phyloP scores from a whole-genome alignment of 129 eudicot species.

The Oenanthe sinensis region DNA sequence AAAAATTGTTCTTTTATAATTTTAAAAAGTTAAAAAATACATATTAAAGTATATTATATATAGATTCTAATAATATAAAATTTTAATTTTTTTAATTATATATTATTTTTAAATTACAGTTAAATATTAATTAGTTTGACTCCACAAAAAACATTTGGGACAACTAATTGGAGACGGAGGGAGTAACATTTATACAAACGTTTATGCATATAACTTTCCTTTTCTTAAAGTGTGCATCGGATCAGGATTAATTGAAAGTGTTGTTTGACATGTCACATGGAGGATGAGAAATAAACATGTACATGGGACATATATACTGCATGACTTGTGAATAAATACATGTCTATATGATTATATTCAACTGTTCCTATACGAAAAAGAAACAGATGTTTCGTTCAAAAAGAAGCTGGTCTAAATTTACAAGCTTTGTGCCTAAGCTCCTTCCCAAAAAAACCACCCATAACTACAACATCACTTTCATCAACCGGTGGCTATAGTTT shows the following conservation, averaged over 20 bases:
- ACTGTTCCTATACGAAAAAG: slow-evolving; percentile 1
- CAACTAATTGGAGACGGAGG: too few species aligned
- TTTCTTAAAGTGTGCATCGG: too few species aligned
- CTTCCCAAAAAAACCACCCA: neutral
- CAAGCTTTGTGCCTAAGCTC: slow-evolving; percentile 2
- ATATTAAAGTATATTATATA: too few species aligned
- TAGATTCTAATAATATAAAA: too few species aligned
- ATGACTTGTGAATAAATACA: neutral
- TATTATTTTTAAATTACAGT: too few species aligned
- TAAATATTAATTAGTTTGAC: too few species aligned
- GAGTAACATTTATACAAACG: neutral
- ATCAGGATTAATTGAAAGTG: neutral
- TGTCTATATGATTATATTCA: neutral
- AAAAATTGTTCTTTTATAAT: too few species aligned
- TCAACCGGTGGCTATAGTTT: neutral
- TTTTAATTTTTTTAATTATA: too few species aligned
- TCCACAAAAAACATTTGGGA: too few species aligned
- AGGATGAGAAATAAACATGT: neutral
- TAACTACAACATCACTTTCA: neutral
- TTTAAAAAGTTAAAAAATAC: too few species aligned
- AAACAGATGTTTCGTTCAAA: neutral
- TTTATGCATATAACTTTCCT: too few species aligned
- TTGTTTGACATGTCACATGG: neutral
- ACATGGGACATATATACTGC: neutral
- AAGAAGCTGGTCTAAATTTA: slow-evolving; percentile 12